Conservation (phyloP, 768 basidiomycete genomes). For the Hypsizygus marmoreus region DNA sequence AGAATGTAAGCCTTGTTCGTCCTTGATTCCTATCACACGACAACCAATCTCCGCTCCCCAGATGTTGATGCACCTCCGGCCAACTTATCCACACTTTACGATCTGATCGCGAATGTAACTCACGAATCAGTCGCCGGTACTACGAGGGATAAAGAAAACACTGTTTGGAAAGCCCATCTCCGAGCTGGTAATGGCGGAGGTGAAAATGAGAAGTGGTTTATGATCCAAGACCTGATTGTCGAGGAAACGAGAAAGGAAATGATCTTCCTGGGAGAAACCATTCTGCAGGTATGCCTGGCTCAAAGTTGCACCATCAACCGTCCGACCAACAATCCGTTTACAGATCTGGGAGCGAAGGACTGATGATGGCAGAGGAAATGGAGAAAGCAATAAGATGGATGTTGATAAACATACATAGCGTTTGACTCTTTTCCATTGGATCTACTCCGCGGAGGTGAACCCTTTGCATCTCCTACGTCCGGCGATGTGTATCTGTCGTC, state of each 20-base stretch:
- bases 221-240: constrained; percentile 95
- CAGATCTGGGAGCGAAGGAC: constrained; percentile 69
- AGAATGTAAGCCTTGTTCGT: constrained; percentile 68
- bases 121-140: constrained; percentile 97
- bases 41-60: constrained; percentile 35
- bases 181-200: constrained; percentile 74
- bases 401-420: constrained; percentile 28
- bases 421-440: no score
- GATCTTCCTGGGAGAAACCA: constrained; percentile 97
- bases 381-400: constrained; percentile 28
- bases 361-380: constrained; percentile 24
- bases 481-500: neutral
- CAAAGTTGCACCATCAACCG: constrained; percentile 4
- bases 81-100: constrained; percentile 74
- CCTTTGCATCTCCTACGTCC: neutral
- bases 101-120: constrained; percentile 93
- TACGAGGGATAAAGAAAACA: constrained; percentile 87
- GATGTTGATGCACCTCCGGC: constrained; percentile 75
- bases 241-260: constrained; percentile 96
- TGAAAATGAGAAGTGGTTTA: constrained; percentile 91
- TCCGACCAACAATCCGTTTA: constrained; percentile 12
- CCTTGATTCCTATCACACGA: constrained; percentile 21
- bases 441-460: neutral
- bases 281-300: constrained; percentile 73
- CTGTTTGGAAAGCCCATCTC: constrained; percentile 91